Evolutionary conservation across 2,329 filamentous ascomycete species (phyloP).

Genomic region (Colletotrichum chlorophyti): DNA sequence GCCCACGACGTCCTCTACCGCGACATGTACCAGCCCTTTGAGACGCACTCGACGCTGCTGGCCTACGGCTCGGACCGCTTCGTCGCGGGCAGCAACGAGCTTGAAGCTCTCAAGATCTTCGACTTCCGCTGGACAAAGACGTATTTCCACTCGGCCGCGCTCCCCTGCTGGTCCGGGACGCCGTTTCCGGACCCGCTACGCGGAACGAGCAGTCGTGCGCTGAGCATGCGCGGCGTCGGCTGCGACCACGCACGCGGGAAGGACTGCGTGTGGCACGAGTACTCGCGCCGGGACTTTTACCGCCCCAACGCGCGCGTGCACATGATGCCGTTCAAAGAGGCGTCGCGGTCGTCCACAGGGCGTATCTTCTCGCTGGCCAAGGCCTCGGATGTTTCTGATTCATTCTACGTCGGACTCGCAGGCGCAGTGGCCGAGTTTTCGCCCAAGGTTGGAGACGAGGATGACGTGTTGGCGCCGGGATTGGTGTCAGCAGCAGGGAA

Average conservation of each 20-base stretch:
- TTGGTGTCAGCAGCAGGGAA: conserved; percentile 16
- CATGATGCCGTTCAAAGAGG: conserved; percentile 39
- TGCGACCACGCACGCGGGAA: conserved; percentile 44
- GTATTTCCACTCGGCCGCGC: conserved; percentile 56
- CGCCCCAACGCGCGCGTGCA: conserved; percentile 57
- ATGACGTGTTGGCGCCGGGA: neutral
- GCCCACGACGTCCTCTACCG: conserved; percentile 56
- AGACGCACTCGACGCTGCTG: conserved; percentile 53
- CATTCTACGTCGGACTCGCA: conserved; percentile 57
- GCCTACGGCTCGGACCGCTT: conserved; percentile 59
- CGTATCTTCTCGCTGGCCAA: conserved; percentile 56
- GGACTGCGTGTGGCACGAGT: conserved; percentile 55
- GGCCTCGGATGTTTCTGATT: conserved; percentile 51
- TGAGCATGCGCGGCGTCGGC: conserved; percentile 17
- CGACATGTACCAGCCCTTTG: conserved; percentile 57
- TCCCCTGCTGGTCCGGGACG: conserved; percentile 48
- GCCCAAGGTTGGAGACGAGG: neutral
- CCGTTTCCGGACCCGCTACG: conserved; percentile 45
- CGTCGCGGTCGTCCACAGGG: conserved; percentile 27
- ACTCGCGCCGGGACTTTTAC: conserved; percentile 50
- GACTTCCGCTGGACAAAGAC: conserved; percentile 58
- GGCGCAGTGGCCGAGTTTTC: conserved; percentile 54
- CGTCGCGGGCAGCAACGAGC: conserved; percentile 53
- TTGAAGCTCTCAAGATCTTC: conserved; percentile 55
- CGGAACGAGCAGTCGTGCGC: conserved; percentile 30